Evolutionary conservation across 1,284 basidiomycete genomes (phyloP).

Genomic region (Heterobasidion irregulare): DNA sequence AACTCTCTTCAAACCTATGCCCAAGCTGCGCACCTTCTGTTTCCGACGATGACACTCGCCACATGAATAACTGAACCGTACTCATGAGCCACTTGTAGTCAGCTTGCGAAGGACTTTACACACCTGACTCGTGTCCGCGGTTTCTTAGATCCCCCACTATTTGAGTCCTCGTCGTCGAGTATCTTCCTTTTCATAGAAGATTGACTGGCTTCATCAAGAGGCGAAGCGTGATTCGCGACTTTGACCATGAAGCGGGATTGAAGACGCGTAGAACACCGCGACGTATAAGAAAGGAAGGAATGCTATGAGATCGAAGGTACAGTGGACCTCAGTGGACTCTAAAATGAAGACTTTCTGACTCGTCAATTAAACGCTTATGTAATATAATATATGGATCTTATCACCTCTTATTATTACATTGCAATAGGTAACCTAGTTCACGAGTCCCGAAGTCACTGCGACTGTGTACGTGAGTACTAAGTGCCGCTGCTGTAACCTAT

Average conservation of each 20-base stretch:
- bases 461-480: background rate
- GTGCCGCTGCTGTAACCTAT: background rate
- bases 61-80: conserved; percentile 61
- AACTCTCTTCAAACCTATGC: background rate
- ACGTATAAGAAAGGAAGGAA: background rate
- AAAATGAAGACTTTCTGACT: background rate
- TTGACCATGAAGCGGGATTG: conserved; percentile 18
- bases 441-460: too few relatives aligned
- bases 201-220: conserved; percentile 5
- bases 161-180: conserved; percentile 47
- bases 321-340: too few relatives aligned
- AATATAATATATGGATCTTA: too few relatives aligned
- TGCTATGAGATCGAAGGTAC: background rate
- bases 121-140: conserved; percentile 70
- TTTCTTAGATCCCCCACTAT: conserved; percentile 48
- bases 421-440: too few relatives aligned
- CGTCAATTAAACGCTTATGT: too few relatives aligned
- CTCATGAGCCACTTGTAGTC: conserved; percentile 1
- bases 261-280: background rate
- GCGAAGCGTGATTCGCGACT: conserved; percentile 1
- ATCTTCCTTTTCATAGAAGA: conserved; percentile 46
- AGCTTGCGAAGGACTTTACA: conserved; percentile 10
- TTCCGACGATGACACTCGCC: conserved; percentile 80
- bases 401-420: too few relatives aligned
- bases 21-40: conserved; percentile 50